phyloP scores from a whole-genome alignment of 2,329 filamentous ascomycete species.

The Parastagonospora nodorum region DNA sequence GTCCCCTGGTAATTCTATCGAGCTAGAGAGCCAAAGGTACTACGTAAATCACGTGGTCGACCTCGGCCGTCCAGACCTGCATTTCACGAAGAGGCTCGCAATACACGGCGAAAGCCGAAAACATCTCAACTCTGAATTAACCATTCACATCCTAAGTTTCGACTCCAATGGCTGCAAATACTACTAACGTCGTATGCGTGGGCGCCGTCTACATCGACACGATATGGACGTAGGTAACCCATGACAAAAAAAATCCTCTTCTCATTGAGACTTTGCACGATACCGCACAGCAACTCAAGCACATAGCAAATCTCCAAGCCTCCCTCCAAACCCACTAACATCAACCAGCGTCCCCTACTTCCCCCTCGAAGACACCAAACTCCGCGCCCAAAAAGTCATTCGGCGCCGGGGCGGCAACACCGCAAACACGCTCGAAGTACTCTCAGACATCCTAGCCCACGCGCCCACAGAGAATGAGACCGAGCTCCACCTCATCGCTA shows the following conservation, averaged over 20 bases:
- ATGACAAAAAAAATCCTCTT: background rate
- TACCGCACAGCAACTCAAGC: too few relatives aligned
- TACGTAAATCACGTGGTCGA: too few relatives aligned
- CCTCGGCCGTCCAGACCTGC: too few relatives aligned
- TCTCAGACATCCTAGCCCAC: slow-evolving; percentile 59
- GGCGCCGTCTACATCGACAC: slow-evolving; percentile 75
- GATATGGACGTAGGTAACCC: slow-evolving; percentile 63
- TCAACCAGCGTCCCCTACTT: slow-evolving; percentile 65
- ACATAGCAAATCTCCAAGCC: too few relatives aligned
- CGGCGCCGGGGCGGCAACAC: slow-evolving; percentile 74
- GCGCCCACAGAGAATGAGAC: background rate
- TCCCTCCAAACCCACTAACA: background rate
- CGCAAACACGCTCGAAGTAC: slow-evolving; percentile 72
- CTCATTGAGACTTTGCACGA: too few relatives aligned
- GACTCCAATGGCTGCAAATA: too few relatives aligned
- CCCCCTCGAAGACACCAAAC: slow-evolving; percentile 73
- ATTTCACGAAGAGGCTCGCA: too few relatives aligned
- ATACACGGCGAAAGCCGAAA: too few relatives aligned
- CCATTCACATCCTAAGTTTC: too few relatives aligned
- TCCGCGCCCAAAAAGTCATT: slow-evolving; percentile 65
- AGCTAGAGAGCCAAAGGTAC: too few relatives aligned
- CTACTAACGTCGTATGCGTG: slow-evolving; percentile 60
- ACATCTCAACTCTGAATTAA: too few relatives aligned
- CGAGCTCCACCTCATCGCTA: slow-evolving; percentile 47
- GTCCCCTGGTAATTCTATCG: too few relatives aligned